Conservation (phyloP, 129 eudicot species). For the Flaveria bidentis region DNA sequence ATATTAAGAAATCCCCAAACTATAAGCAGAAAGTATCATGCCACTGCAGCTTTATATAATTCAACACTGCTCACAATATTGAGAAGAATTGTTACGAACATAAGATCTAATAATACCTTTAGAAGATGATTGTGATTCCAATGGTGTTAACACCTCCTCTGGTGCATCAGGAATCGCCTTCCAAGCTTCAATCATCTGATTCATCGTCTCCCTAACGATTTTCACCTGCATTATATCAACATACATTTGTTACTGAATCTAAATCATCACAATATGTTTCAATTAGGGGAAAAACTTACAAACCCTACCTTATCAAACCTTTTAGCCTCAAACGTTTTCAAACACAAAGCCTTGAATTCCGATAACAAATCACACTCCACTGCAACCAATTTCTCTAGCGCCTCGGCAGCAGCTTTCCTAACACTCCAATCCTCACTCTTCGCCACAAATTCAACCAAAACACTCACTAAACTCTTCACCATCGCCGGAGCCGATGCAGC, state of each 20-base stretch:
- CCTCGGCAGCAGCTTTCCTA: constrained; percentile 79
- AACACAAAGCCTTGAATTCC: constrained; percentile 53
- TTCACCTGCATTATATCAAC: constrained; percentile 59
- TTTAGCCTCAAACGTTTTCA: constrained; percentile 80
- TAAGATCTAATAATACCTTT: constrained; percentile 53
- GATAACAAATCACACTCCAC: constrained; percentile 47
- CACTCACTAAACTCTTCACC: constrained; percentile 51
- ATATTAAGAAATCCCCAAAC: background rate
- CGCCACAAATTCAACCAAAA: constrained; percentile 63
- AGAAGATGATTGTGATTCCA: constrained; percentile 53
- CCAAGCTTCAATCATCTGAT: constrained; percentile 83
- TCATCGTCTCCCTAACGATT: constrained; percentile 81
- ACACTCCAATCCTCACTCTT: constrained; percentile 85
- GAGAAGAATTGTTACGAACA: background rate
- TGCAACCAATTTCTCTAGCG: constrained; percentile 60
- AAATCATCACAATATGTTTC: background rate
- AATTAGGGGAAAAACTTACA: background rate
- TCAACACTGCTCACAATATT: background rate
- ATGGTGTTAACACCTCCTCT: constrained; percentile 53
- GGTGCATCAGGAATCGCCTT: constrained; percentile 74
- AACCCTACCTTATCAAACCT: constrained; percentile 70
- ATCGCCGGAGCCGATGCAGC: constrained; percentile 43
- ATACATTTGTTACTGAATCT: constrained; percentile 9
- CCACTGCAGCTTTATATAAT: constrained; percentile 3
- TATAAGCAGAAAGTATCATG: background rate